Conservation (phyloP, 805 yeast genomes). For the Kluyveromyces lactis region DNA sequence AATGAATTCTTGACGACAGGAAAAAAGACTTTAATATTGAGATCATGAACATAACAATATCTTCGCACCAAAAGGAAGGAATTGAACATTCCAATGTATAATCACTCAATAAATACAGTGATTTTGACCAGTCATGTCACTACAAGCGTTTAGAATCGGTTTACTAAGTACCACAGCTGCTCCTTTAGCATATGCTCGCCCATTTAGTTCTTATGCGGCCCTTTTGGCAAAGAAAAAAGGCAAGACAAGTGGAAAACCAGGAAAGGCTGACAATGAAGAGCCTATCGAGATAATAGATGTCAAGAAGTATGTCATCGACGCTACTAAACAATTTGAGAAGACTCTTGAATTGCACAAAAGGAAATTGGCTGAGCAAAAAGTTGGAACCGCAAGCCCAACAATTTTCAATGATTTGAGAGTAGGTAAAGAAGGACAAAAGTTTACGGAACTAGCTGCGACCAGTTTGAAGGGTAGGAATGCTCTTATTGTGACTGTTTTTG, state of each 20-base stretch:
- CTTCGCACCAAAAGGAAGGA: no score
- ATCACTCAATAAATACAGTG: no score
- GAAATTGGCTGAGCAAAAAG: constrained; percentile 51
- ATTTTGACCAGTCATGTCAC: background rate
- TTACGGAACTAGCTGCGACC: constrained; percentile 64
- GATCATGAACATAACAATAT: no score
- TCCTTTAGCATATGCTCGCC: background rate
- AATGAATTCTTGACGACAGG: no score
- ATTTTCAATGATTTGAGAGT: constrained; percentile 56
- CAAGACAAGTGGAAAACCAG: constrained; percentile 7
- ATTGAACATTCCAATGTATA: no score
- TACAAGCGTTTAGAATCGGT: background rate
- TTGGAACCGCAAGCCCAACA: constrained; percentile 61
- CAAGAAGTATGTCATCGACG: constrained; percentile 9
- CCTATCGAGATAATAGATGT: constrained; percentile 13
- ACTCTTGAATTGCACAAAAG: constrained; percentile 46
- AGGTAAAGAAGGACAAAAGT: constrained; percentile 37
- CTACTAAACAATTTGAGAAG: constrained; percentile 33
- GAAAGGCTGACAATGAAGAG: constrained; percentile 10
- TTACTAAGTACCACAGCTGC: background rate
- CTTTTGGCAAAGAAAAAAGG: constrained; percentile 4
- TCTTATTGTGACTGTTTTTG: constrained; percentile 75
- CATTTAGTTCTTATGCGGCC: background rate
- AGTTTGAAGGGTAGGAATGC: constrained; percentile 57
- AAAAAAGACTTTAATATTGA: no score